phyloP scores from a whole-genome alignment of 208 protist genomes.

The Leishmania arabica region DNA sequence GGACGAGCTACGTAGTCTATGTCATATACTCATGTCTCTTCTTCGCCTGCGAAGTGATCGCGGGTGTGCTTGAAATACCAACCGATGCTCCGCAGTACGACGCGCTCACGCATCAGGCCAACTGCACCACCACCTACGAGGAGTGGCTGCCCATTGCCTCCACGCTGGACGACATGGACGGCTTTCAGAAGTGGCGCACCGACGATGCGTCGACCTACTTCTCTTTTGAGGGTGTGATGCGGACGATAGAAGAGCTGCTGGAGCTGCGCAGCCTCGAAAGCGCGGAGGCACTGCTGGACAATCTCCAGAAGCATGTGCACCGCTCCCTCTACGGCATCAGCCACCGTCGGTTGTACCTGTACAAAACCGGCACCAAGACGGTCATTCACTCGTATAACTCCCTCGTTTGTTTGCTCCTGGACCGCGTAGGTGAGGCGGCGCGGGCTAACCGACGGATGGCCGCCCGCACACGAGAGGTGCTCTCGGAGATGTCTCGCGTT shows the following conservation, averaged over 20 bases:
- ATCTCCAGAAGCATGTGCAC: conserved; percentile 45
- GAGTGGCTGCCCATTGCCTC: conserved; percentile 51
- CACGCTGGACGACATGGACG: conserved; percentile 60
- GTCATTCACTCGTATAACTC: conserved; percentile 78
- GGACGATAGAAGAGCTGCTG: conserved; percentile 40
- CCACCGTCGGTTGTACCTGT: conserved; percentile 56
- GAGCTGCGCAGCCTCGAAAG: conserved; percentile 44
- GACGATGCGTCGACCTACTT: conserved; percentile 40
- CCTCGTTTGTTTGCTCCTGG: conserved; percentile 43
- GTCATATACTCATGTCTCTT: conserved; percentile 27
- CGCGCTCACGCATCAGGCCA: conserved; percentile 26
- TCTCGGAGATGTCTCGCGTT: conserved; percentile 41
- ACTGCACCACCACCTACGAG: conserved; percentile 31
- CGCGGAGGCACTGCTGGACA: conserved; percentile 34
- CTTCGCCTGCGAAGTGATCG: conserved; percentile 42
- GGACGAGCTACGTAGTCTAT: conserved; percentile 24
- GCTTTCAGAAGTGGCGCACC: conserved; percentile 51
- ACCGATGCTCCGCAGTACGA: conserved; percentile 36
- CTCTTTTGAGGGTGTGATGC: conserved; percentile 51
- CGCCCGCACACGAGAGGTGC: conserved; percentile 34
- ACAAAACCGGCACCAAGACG: conserved; percentile 67
- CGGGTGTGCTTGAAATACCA: conserved; percentile 50
- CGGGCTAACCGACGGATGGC: conserved; percentile 3
- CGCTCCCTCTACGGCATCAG: conserved; percentile 61
- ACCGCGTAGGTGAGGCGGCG: conserved; percentile 23